Base-by-base conservation (phyloP, 2,329 filamentous ascomycete species). In the Metarhizium robertsii region DNA sequence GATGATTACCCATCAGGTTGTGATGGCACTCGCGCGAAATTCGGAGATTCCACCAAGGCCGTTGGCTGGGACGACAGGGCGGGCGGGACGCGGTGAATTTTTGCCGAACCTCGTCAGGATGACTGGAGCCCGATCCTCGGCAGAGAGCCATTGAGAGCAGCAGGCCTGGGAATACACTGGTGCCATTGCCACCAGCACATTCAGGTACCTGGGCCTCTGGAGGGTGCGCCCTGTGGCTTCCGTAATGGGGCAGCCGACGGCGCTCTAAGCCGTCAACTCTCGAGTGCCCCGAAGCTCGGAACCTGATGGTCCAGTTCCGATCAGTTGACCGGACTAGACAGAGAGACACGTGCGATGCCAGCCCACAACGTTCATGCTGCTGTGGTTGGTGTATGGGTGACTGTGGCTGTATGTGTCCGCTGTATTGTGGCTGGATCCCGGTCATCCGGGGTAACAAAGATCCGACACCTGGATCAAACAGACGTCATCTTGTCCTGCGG, bases 31-130 rank as follows among this genome's bases (percentile, higher is more conserved):
- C 50, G 46, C 51, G 38, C 50, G 51, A 51, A 34, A 20, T 25
- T 53, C 46, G 46, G 51, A 55, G 25, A 49, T 47, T 52, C 50
- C n/a, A 43, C 43, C 34, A 48, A 55, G 7, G 50, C 54, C 50
- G 50, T 50, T 56, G 45, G 49, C 43, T 46, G 18, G 43, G 43
- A 8, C 45, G 18, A 3, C 45, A 48, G 13, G 45, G 10, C 10
- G 45, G 25, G 45, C 13, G 45, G 6, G 25, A 30, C 14, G 25
- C 13, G 20, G 20, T 11, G 25, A 48, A 30, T 45, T 45, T 45
- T 45, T 45, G 42, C 42, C 42, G 42, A 45, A 16, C 42, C 16
- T 20, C 25, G 3, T 25, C 25, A 5, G 42, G 4, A 18, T 25
- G 42, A 45, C 18, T 18, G 42, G 45, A 10, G 25, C 25, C 45